These are phyloP conservation scores for Lactarius sanguifluus DNA, from an alignment of 768 basidiomycete species.

Conservation along the genomic window DNA sequence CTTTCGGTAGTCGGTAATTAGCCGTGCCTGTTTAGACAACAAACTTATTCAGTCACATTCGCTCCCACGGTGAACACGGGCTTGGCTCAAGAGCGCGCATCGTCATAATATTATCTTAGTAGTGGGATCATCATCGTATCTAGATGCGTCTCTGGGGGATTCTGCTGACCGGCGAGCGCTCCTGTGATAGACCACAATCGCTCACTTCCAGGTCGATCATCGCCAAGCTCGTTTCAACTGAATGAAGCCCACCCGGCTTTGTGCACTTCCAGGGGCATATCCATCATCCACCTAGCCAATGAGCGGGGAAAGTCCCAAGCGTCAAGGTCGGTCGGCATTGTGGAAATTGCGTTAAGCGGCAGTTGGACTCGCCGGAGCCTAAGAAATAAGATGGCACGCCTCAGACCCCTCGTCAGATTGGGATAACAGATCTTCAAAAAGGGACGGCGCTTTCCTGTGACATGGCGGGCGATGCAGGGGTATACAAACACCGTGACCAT, in stretches of 20 bases:
- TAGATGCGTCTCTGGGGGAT: background rate
- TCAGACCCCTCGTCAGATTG: constrained; percentile 1
- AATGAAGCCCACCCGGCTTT: background rate
- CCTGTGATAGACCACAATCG: background rate
- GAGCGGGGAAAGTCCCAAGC: background rate
- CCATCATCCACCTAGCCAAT: background rate
- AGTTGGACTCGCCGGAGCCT: constrained; percentile 1
- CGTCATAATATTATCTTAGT: background rate
- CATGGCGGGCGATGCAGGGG: background rate
- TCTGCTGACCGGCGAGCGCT: background rate
- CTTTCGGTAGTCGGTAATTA: background rate
- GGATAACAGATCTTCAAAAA: constrained; percentile 5
- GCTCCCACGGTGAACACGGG: background rate
- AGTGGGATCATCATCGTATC: background rate
- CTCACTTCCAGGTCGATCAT: background rate
- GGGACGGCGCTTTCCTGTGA: constrained; percentile 7
- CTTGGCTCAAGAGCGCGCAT: background rate
- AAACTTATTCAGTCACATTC: background rate
- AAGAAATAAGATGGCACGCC: background rate
- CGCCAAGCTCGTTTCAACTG: background rate
- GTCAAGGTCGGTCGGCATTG: constrained; percentile 8
- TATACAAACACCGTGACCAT: background rate
- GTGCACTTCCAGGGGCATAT: background rate
- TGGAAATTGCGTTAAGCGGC: constrained; percentile 7
- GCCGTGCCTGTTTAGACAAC: background rate